These are phyloP conservation scores for Carex pumila DNA, from an alignment of 176 grass and related monocot genomes.

Conservation along the genomic window DNA sequence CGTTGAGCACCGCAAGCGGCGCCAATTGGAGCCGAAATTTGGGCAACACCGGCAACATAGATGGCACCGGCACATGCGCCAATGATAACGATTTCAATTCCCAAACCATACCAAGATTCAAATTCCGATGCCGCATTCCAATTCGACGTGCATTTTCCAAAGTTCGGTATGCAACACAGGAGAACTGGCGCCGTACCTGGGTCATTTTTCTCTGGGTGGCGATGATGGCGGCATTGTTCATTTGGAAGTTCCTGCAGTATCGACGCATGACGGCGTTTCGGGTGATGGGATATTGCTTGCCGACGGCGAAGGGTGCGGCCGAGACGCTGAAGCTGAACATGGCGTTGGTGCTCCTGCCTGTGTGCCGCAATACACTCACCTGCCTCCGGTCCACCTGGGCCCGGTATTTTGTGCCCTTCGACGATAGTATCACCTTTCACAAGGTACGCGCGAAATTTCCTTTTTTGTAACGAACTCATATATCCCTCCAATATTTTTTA, in stretches of 20 bases:
- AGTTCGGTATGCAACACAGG: constrained; percentile 49
- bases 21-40: constrained; percentile 98
- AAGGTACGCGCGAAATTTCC: constrained; percentile 46
- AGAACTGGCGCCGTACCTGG: constrained; percentile 83
- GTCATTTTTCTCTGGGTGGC: constrained; percentile 64
- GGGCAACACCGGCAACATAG: constrained; percentile 17
- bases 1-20: constrained; percentile 79
- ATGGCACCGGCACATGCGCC: background rate
- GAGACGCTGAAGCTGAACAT: constrained; percentile 99
- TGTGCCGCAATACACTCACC: constrained; percentile 95
- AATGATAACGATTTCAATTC: background rate
- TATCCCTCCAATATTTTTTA: background rate
- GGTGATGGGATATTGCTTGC: constrained; percentile 94
- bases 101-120: background rate
- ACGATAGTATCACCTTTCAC: constrained; percentile 99
- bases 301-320: constrained; percentile 81
- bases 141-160: constrained; percentile 17
- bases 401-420: constrained; percentile 89
- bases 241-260: constrained; percentile 93
- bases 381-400: constrained; percentile 94
- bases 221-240: constrained; percentile 58
- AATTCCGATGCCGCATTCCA: constrained; percentile 9
- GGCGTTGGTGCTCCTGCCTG: constrained; percentile 87
- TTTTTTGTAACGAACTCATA: background rate
- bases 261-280: constrained; percentile 39